Percentiles rank a stretch among this genome's conserved stretches.
Conservation (phyloP, 2,329 filamentous ascomycete species). For the Alternaria sp. region DNA sequence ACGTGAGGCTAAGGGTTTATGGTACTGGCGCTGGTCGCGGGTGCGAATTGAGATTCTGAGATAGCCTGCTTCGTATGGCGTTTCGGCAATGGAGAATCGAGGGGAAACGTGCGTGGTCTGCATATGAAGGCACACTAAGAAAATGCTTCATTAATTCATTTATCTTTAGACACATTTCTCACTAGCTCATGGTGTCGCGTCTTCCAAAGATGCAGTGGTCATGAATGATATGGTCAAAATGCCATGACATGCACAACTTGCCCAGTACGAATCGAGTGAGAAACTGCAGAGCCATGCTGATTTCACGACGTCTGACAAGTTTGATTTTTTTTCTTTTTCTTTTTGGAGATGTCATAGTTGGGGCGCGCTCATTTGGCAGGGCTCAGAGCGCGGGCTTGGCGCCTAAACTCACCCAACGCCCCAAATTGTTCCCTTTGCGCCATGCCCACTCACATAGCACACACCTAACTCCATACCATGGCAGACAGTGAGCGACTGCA, state of each 20-base stretch:
- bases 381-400: conserved; percentile 18
- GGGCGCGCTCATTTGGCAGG: background rate
- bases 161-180: background rate
- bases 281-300: too few relatives aligned
- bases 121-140: background rate
- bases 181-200: background rate
- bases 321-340: background rate
- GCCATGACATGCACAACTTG: too few relatives aligned
- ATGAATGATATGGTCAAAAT: background rate
- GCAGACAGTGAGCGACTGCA: conserved; percentile 40
- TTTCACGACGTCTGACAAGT: background rate
- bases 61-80: conserved; percentile 25
- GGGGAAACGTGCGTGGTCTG: background rate
- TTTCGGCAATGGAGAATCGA: background rate
- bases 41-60: conserved; percentile 3
- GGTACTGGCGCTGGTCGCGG: conserved; percentile 6
- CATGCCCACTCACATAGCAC: conserved; percentile 4
- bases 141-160: background rate
- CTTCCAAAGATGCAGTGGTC: background rate
- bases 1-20: background rate
- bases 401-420: conserved; percentile 6
- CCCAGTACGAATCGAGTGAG: too few relatives aligned
- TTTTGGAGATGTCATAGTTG: too few relatives aligned
- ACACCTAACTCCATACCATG: conserved; percentile 25
- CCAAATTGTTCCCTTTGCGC: conserved; percentile 11